These are phyloP conservation scores for Apophysomyces sp. DNA, from an alignment of 371 early-diverging fungal genomes.

Conservation along the genomic window DNA sequence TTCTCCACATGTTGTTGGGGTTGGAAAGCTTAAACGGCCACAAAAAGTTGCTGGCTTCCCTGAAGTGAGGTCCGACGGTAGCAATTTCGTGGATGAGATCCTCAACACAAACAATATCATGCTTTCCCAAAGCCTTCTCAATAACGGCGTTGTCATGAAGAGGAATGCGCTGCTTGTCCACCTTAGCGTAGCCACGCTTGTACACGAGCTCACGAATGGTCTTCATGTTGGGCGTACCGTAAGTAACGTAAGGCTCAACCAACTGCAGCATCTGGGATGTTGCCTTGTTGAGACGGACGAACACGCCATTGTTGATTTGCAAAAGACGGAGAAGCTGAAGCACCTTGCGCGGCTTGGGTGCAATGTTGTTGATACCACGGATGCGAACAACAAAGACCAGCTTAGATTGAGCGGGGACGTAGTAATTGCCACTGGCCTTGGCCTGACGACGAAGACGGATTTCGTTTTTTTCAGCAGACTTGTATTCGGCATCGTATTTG, in stretches of 20 bases:
- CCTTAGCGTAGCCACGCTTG: constrained; percentile 98
- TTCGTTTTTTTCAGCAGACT: constrained; percentile 78
- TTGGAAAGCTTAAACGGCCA: constrained; percentile 98
- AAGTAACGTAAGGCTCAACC: constrained; percentile 95
- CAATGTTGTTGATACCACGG: constrained; percentile 94
- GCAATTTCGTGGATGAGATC: constrained; percentile 97
- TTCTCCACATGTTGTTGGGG: constrained; percentile 94
- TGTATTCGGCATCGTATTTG: constrained; percentile 93
- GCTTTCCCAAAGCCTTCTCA: constrained; percentile 90
- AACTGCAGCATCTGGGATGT: constrained; percentile 96
- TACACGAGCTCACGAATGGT: constrained; percentile 97
- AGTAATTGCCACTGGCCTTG: constrained; percentile 83
- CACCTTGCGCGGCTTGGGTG: constrained; percentile 98
- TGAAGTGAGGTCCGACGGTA: constrained; percentile 90
- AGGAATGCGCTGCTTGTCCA: constrained; percentile 92
- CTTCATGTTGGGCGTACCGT: constrained; percentile 96
- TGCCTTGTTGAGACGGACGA: constrained; percentile 96
- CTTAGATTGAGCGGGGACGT: constrained; percentile 93
- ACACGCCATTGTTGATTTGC: constrained; percentile 98
- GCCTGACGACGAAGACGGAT: constrained; percentile 88
- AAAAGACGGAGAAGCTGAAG: constrained; percentile 96
- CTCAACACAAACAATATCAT: constrained; percentile 95
- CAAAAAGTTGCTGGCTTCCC: constrained; percentile 91
- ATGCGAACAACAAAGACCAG: constrained; percentile 94
- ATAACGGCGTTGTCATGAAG: constrained; percentile 94